Evolutionary conservation across 345 rosid species (phyloP).

Genomic region (Gossypium turneri): DNA sequence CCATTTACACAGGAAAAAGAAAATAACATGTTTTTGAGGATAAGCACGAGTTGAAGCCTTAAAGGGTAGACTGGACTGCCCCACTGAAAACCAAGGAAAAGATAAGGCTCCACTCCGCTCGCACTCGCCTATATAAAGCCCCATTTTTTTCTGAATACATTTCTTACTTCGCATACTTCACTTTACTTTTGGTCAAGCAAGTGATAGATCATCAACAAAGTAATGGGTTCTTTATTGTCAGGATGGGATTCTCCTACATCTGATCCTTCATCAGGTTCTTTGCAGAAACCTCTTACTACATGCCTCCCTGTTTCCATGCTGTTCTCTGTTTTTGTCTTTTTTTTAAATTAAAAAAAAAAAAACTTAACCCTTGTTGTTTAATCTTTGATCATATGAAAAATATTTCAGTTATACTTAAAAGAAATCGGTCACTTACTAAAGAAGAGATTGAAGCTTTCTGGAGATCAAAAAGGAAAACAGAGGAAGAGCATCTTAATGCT

Average conservation of each 20-base stretch:
- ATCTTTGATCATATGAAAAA: neutral
- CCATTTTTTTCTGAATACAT: neutral
- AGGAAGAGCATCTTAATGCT: slow-evolving; percentile 51
- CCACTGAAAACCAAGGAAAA: neutral
- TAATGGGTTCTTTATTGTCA: slow-evolving; percentile 93
- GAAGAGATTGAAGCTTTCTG: slow-evolving; percentile 76
- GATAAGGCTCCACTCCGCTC: neutral
- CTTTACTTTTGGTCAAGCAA: slow-evolving; percentile 8
- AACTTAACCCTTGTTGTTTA: neutral
- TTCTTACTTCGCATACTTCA: neutral
- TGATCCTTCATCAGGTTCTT: slow-evolving; percentile 52
- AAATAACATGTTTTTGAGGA: neutral
- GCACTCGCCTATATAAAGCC: neutral
- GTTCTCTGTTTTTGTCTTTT: neutral
- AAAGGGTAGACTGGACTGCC: neutral
- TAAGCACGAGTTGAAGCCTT: slow-evolving; percentile 1
- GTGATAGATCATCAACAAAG: neutral
- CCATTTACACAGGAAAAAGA: neutral
- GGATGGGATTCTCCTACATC: slow-evolving; percentile 79
- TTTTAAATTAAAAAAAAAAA: too few relatives aligned
- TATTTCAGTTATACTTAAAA: slow-evolving; percentile 38
- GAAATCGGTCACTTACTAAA: slow-evolving; percentile 66
- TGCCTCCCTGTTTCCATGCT: neutral
- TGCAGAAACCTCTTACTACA: neutral
- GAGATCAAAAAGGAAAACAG: slow-evolving; percentile 57